phyloP scores from a whole-genome alignment of 2,329 filamentous ascomycete genomes.

The Ambrosiella cleistominuta region DNA sequence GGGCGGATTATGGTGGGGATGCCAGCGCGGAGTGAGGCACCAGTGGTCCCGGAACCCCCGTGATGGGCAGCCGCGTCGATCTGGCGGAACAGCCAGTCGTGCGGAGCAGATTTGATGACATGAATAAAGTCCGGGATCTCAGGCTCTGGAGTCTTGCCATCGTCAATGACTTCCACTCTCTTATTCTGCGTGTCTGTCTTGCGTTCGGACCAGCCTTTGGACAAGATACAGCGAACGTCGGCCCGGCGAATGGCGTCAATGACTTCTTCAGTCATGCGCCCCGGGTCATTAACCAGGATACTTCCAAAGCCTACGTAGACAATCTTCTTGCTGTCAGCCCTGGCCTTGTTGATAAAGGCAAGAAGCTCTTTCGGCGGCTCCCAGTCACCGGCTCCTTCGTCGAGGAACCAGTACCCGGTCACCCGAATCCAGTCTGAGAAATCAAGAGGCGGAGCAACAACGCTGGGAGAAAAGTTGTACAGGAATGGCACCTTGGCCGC shows the following conservation, averaged over 20 bases:
- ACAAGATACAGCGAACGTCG: conserved; percentile 84
- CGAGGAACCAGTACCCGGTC: conserved; percentile 95
- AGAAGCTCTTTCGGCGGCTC: conserved; percentile 57
- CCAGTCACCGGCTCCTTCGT: conserved; percentile 47
- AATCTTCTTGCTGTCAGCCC: conserved; percentile 68
- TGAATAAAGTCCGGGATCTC: conserved; percentile 66
- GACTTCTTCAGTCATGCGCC: conserved; percentile 77
- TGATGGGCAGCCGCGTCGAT: conserved; percentile 92
- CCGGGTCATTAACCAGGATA: conserved; percentile 81
- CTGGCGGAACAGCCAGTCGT: conserved; percentile 91
- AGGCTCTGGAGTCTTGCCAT: conserved; percentile 34
- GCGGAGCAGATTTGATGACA: conserved; percentile 76
- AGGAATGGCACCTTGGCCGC: conserved; percentile 95
- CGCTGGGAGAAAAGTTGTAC: conserved; percentile 89
- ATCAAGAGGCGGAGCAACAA: conserved; percentile 86
- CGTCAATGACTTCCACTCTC: conserved; percentile 14
- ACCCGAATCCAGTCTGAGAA: conserved; percentile 96
- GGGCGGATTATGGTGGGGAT: conserved; percentile 89
- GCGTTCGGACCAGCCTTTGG: conserved; percentile 94
- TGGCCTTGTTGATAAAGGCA: conserved; percentile 69
- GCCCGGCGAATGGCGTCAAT: conserved; percentile 80
- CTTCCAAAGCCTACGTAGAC: conserved; percentile 97
- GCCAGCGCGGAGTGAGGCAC: conserved; percentile 76
- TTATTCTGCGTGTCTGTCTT: conserved; percentile 27
- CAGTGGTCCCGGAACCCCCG: conserved; percentile 86